Base-by-base conservation (phyloP, 257 asterid genomes). In the Solanum tarijense region DNA sequence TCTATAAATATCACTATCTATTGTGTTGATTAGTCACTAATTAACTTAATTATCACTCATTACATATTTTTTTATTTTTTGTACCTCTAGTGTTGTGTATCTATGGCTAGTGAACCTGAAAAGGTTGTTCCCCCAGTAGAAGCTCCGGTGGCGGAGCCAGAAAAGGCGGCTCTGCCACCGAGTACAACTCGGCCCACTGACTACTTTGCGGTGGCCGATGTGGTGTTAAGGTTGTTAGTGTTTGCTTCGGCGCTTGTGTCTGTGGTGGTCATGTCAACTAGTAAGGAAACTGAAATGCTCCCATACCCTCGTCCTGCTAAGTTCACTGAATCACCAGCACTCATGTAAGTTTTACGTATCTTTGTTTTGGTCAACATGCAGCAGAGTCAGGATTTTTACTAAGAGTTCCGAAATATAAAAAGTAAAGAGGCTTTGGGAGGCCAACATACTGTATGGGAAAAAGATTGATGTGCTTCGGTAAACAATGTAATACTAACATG, bases 281-380 rank as follows among this genome's bases (percentile, higher is more conserved):
- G 96, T 91, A 91, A 94, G 66, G 93, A 96, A 87, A 91, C 95
- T 0, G 16, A 92, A 83, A 11, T 71, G 1, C 72, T 87, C 72
- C 84, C 65, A 21, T 5, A 90, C 16, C 95, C 89, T 2, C 58
- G 89, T 27, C 0, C 88, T 12, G 98, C 99, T 5, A 91, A 94
- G 85, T 96, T 94, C 90, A 89, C 11, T n/a, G 78, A 94, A 2
- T 95, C 98, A 3, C 96, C 99, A 6, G 98, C 99, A 41, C 90
- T 95, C 90, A 87, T 95, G 99, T 95, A 91, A 93, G 97, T 89
- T 72, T 18, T 16, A 9, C 16, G 32, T 8, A 25, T 46, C 27
- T 14, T 48, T 31, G 11, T 27, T 36, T 34, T n/a, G 11, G 62
- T 43, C 25, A 12, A 14, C 36, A 36, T 12, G 16, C 23, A 5